These are phyloP conservation scores for Cyclanthera cordifolia DNA, from an alignment of 306 rosid species.

Conservation along the genomic window DNA sequence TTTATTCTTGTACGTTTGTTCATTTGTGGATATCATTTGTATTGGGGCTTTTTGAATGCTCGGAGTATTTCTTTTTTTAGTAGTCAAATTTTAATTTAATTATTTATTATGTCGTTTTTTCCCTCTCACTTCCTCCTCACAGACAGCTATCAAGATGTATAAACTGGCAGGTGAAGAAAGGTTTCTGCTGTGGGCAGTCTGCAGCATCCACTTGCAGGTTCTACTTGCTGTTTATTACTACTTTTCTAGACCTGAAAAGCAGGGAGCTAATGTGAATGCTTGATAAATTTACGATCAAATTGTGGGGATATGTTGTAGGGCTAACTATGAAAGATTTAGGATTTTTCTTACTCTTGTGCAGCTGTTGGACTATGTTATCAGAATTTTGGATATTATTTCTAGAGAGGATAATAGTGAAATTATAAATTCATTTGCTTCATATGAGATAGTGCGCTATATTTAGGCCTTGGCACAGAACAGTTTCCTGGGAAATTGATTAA, in stretches of 20 bases:
- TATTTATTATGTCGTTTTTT: neutral
- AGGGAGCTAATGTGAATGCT: neutral
- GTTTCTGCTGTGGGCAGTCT: conserved; percentile 92
- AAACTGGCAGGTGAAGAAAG: conserved; percentile 86
- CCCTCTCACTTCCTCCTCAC: conserved; percentile 22
- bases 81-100: neutral
- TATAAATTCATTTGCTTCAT: neutral
- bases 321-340: neutral
- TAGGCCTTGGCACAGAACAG: neutral
- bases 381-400: neutral
- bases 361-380: neutral
- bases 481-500: neutral
- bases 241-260: neutral
- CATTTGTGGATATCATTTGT: neutral
- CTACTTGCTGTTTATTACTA: neutral
- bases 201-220: conserved; percentile 99
- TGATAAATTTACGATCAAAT: neutral
- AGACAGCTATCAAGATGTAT: conserved; percentile 99
- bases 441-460: neutral
- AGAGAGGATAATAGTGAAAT: neutral
- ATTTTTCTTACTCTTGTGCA: neutral
- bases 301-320: neutral
- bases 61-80: neutral
- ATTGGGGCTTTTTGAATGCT: neutral
- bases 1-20: neutral